Conservation (phyloP, 768 basidiomycete genomes). For the Mycena albidolilacea region DNA sequence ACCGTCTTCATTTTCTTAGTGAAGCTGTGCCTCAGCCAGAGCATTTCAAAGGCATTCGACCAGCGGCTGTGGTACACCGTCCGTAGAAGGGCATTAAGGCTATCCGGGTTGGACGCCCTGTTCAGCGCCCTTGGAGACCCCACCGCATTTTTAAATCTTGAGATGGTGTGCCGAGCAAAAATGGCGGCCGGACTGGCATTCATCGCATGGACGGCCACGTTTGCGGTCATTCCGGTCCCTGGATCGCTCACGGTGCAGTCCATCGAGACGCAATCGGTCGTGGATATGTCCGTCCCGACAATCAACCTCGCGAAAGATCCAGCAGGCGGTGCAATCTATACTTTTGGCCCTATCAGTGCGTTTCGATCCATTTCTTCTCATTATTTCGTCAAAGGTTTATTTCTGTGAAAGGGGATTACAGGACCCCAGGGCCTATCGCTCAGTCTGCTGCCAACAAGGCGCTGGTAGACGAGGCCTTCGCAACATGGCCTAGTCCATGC, state of each 20-base stretch:
- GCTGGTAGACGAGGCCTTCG: not conserved
- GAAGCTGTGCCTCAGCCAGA: constrained; percentile 19
- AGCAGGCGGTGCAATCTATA: constrained; percentile 16
- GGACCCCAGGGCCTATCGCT: not conserved
- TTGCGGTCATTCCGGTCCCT: constrained; percentile 15
- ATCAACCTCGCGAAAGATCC: constrained; percentile 21
- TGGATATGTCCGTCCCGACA: constrained; percentile 10
- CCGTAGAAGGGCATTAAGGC: constrained; percentile 2
- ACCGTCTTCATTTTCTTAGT: constrained; percentile 24
- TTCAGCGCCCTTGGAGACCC: constrained; percentile 17
- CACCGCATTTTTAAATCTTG: constrained; percentile 13
- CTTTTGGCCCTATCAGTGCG: constrained; percentile 8
- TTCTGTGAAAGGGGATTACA: not conserved
- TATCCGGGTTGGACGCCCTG: constrained; percentile 9
- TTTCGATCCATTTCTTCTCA: not conserved
- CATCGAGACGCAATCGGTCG: constrained; percentile 3
- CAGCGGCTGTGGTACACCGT: constrained; percentile 29
- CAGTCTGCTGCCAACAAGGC: constrained; percentile 20
- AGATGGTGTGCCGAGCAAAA: constrained; percentile 28
- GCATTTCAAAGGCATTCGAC: constrained; percentile 24
- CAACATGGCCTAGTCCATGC: constrained; percentile 16
- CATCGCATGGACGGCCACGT: constrained; percentile 23
- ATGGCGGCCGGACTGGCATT: constrained; percentile 20
- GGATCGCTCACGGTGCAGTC: constrained; percentile 26
- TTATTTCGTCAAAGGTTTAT: not conserved